A percentile compares a stretch with the other conserved stretches of the same genome.
These are phyloP conservation scores for Coemansia sp. DNA, from an alignment of 192 early-diverging fungal species.

Conservation along the genomic window DNA sequence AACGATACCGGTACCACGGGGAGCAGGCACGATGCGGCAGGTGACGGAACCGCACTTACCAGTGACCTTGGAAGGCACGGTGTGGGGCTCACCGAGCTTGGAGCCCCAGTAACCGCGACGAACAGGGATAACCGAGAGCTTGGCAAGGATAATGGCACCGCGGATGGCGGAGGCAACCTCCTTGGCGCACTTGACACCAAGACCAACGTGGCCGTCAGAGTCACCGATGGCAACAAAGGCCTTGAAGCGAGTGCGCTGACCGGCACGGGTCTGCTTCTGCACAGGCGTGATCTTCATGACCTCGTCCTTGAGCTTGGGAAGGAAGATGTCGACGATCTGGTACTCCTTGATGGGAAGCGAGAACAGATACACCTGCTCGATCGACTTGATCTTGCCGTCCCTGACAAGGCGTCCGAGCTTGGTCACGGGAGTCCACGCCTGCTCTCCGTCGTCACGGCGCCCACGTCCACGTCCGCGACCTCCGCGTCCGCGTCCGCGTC, in stretches of 20 bases:
- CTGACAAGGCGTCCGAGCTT: constrained; percentile 99
- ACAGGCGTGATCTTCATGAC: constrained; percentile 99
- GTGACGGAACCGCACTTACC: constrained; percentile 94
- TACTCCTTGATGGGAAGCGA: constrained; percentile 99
- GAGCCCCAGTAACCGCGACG: constrained; percentile 99
- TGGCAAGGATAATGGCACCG: constrained; percentile 98
- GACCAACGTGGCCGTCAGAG: constrained; percentile 95
- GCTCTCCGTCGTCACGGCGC: constrained; percentile 82
- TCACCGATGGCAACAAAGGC: constrained; percentile 99
- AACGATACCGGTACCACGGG: constrained; percentile 99
- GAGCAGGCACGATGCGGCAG: constrained; percentile 93
- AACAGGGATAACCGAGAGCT: constrained; percentile 96
- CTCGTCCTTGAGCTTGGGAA: constrained; percentile 96
- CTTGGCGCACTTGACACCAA: constrained; percentile 99
- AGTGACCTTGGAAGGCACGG: constrained; percentile 96
- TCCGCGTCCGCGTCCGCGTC: constrained; percentile 53
- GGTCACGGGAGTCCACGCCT: constrained; percentile 93
- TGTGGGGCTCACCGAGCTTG: constrained; percentile 94
- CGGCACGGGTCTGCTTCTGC: constrained; percentile 99
- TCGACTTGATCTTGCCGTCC: constrained; percentile 95
- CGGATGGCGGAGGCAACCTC: constrained; percentile 98
- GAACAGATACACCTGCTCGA: constrained; percentile 97
- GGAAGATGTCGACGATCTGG: constrained; percentile 96
- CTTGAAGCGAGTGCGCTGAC: constrained; percentile 99
- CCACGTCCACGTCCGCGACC: constrained; percentile 65